Evolutionary conservation across 2,329 filamentous ascomycete species (phyloP), one percentile per base, ranked within the genome.

Genomic region (Lecanicillium sp.): DNA sequence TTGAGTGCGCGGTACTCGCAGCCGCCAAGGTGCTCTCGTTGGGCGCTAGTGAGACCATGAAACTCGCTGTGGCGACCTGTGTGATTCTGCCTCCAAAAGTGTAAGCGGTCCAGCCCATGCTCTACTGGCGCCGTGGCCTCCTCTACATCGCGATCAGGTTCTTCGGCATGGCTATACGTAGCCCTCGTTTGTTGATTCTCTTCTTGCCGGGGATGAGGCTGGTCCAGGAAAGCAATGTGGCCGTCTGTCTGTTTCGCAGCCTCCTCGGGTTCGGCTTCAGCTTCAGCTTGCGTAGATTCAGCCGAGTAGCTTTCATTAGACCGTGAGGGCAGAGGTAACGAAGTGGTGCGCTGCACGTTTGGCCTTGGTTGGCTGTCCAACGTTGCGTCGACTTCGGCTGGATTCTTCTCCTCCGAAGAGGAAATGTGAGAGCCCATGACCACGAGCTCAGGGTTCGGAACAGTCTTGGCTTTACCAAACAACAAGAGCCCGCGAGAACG

Each of bases 1-100:
- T 68, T 68, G 15, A 84, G 65, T 13, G 79, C 78, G 30, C 74
- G 69, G 50, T 83, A 81, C 53, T 84, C 79, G 40, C 70, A 73
- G 1, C 79, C 77, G 18, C 79, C 79, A 0, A 83, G 61, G 19
- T 68, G 62, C 37, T 77, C 71, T 27, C 74, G 66, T 48, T 81
- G 72, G 12, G 68, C 64, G 15, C 62, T 61, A 1, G 63, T 65
- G 28, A 81, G 56, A 32, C 69, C 66, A 47, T 72, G 66, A 42
- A 79, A 77, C 42, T 74, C 69, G 2, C 68, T 68, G 51, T 77
- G 77, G 35, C 70, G 64, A 3, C 33, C 33, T n/a, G 17, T 11
- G 19, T 12, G 10, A 4, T 17, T 12, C 11, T 9, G 17, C 12
- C 20, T 35, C 9, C 17, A 19, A 20, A 35, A 35, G 6, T 19